phyloP scores from a whole-genome alignment of 2,329 filamentous ascomycete genomes.

The Rugonectria rugulosa region DNA sequence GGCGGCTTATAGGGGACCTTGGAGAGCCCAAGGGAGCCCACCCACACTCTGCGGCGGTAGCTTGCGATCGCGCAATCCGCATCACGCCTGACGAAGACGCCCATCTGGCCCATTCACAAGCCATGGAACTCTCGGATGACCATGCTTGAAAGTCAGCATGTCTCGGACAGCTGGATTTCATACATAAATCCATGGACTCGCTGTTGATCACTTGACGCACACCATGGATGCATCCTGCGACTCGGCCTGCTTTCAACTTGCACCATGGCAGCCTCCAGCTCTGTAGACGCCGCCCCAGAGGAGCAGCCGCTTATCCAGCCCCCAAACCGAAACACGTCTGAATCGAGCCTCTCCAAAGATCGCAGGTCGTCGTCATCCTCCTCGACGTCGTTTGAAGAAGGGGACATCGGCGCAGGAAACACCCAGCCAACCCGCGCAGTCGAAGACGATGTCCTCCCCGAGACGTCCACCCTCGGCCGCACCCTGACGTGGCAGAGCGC shows the following conservation, averaged over 20 bases:
- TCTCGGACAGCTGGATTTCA: neutral
- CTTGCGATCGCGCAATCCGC: constrained; percentile 33
- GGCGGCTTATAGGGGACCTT: neutral
- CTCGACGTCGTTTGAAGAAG: constrained; percentile 22
- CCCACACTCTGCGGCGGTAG: neutral
- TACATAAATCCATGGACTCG: neutral
- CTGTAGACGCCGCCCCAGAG: constrained; percentile 8
- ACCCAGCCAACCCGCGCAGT: constrained; percentile 40
- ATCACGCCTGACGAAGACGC: constrained; percentile 31
- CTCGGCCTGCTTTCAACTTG: neutral
- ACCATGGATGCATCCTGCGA: neutral
- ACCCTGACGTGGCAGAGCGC: constrained; percentile 69
- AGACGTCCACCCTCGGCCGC: constrained; percentile 64
- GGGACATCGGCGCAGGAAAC: neutral
- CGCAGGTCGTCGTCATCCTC: neutral
- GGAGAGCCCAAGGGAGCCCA: neutral
- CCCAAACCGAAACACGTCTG: neutral
- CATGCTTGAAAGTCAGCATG: neutral
- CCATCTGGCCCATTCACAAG: constrained; percentile 20
- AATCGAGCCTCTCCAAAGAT: constrained; percentile 4
- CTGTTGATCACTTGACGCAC: neutral
- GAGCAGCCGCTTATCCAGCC: constrained; percentile 21
- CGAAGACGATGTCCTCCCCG: constrained; percentile 66
- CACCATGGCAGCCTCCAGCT: constrained; percentile 3
- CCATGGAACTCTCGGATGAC: constrained; percentile 17